Percentiles rank a stretch among this genome's conserved stretches.
Evolutionary conservation across 345 rosid genomes (phyloP).

Genomic region (Orychophragmus violaceus): DNA sequence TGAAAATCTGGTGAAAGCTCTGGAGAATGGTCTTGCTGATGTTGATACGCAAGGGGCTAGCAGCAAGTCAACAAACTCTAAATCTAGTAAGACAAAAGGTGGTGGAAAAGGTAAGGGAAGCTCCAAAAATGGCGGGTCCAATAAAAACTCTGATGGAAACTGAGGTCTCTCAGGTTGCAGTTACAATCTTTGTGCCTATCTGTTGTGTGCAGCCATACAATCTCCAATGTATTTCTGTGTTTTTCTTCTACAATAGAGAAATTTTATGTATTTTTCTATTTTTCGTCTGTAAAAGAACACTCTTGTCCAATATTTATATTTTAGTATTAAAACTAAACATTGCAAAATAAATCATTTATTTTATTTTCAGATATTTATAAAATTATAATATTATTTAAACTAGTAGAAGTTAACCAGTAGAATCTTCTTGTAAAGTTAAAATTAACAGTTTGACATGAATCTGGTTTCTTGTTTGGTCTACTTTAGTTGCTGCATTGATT

Average conservation of each 20-base stretch:
- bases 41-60: slow-evolving; percentile 34
- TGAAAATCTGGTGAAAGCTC: slow-evolving; percentile 74
- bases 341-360: too few species aligned
- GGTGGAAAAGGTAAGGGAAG: slow-evolving; percentile 26
- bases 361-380: too few species aligned
- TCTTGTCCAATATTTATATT: too few species aligned
- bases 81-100: slow-evolving; percentile 18
- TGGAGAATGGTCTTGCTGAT: slow-evolving; percentile 79
- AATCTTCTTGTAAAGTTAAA: slow-evolving; percentile 15
- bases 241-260: too few species aligned
- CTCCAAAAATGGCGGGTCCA: slow-evolving; percentile 26
- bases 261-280: too few species aligned
- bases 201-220: background rate
- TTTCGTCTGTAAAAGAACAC: too few species aligned
- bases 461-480: background rate
- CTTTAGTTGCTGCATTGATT: background rate
- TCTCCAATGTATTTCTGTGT: too few species aligned
- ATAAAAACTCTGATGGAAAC: slow-evolving; percentile 12
- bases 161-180: slow-evolving; percentile 20
- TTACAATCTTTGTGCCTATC: background rate
- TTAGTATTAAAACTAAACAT: too few species aligned
- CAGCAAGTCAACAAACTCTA: slow-evolving; percentile 25
- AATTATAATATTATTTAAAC: too few species aligned
- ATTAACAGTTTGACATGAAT: background rate
- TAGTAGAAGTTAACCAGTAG: slow-evolving; percentile 2